phyloP scores from a whole-genome alignment of 2,329 filamentous ascomycete genomes.

The Arthrobotrys iridis region DNA sequence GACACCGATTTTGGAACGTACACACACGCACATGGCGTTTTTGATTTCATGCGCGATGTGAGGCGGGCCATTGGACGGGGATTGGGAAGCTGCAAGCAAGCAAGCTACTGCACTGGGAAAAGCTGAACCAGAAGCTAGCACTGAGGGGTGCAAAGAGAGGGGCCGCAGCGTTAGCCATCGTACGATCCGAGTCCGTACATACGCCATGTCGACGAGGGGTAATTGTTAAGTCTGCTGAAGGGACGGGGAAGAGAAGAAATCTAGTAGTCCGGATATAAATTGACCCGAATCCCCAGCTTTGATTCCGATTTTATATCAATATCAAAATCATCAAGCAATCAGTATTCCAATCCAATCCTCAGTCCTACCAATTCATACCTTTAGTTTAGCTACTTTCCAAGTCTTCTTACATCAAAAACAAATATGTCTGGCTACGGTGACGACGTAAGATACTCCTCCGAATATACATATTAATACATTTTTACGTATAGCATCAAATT shows the following conservation, averaged over 20 bases:
- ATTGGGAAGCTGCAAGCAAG: background rate
- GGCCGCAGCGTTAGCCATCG: conserved; percentile 7
- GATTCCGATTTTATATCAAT: conserved; percentile 1
- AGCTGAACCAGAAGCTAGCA: conserved; percentile 25
- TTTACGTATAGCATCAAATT: background rate
- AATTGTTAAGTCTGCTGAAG: background rate
- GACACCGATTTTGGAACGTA: conserved; percentile 4
- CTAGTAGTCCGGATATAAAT: conserved; percentile 50
- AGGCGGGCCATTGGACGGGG: conserved; percentile 2
- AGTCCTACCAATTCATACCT: background rate
- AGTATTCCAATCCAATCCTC: conserved; percentile 7
- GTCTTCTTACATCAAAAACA: background rate
- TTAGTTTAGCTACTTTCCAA: conserved; percentile 5
- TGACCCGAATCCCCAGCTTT: conserved; percentile 20
- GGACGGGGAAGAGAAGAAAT: background rate
- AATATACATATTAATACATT: background rate
- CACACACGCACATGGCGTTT: conserved; percentile 7
- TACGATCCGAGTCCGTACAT: conserved; percentile 38
- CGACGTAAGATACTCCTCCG: background rate
- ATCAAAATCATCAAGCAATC: conserved; percentile 37
- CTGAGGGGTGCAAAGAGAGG: conserved; percentile 10
- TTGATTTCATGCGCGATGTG: conserved; percentile 17
- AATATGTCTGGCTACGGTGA: conserved; percentile 53
- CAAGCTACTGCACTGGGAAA: background rate
- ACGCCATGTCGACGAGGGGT: background rate